phyloP scores from a whole-genome alignment of 331 rosid genomes.

The Pyracantha coccinea region DNA sequence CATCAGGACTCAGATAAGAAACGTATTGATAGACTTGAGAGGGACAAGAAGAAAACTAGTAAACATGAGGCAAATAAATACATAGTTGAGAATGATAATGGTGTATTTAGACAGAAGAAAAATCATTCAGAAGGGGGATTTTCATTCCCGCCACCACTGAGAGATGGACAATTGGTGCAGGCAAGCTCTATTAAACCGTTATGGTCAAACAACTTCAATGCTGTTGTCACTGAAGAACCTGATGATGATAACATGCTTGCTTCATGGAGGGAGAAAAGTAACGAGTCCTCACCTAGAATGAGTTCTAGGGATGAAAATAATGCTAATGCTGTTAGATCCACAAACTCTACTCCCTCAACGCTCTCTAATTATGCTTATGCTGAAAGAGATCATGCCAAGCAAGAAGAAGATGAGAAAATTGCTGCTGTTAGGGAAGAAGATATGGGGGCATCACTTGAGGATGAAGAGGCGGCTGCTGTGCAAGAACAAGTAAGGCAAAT shows the following conservation, averaged over 20 bases:
- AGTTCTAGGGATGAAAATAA: slow-evolving; percentile 68
- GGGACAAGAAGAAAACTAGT: slow-evolving; percentile 40
- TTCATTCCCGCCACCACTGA: slow-evolving; percentile 77
- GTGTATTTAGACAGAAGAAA: slow-evolving; percentile 37
- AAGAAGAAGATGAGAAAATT: slow-evolving; percentile 64
- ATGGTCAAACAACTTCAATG: slow-evolving; percentile 57
- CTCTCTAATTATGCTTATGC: slow-evolving; percentile 78
- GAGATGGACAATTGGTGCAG: slow-evolving; percentile 46
- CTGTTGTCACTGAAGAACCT: slow-evolving; percentile 38
- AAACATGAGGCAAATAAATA: slow-evolving; percentile 59
- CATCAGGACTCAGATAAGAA: slow-evolving; percentile 44
- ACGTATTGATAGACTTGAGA: slow-evolving; percentile 35
- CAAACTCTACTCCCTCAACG: slow-evolving; percentile 70
- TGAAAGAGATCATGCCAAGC: slow-evolving; percentile 61
- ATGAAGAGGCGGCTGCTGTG: slow-evolving; percentile 96
- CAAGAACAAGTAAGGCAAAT: slow-evolving; percentile 98
- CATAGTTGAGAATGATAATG: slow-evolving; percentile 42
- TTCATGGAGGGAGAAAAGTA: slow-evolving; percentile 69
- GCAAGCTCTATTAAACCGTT: slow-evolving; percentile 50
- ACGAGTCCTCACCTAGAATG: slow-evolving; percentile 72
- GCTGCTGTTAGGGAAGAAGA: slow-evolving; percentile 66
- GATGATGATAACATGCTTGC: slow-evolving; percentile 60
- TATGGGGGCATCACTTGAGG: slow-evolving; percentile 68
- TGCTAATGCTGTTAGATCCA: slow-evolving; percentile 47
- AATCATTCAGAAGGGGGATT: slow-evolving; percentile 52